Base-by-base conservation (phyloP, 2,329 filamentous ascomycete species). In the Davidsoniella eucalypti region DNA sequence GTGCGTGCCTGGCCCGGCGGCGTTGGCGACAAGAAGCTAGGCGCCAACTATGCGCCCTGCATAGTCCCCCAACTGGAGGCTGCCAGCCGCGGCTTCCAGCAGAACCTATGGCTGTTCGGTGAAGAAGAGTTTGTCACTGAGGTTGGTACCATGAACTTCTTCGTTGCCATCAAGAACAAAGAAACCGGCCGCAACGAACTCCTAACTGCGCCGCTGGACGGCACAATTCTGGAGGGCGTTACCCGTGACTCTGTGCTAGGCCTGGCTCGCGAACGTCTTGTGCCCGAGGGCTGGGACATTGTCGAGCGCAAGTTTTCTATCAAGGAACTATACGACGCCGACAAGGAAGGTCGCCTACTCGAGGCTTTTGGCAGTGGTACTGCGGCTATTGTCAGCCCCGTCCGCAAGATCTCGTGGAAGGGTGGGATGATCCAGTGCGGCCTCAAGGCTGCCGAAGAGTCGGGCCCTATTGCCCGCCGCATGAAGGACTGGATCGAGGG, bases 61-160 rank as follows among this genome's bases (percentile, higher is more conserved):
- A 90, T 98, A 60, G 72, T 96, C n/a, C 92, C 92, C 16, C 92
- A 98, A 69, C 77, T 92, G 60, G 78, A 94, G 67, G 92, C 92
- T 40, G 87, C 87, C 43, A 84, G 80, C 65, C 79, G 87, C 51
- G 92, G 92, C 18, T 94, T 88, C 75, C 90, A 96, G 69, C 92
- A 98, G 71, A 98, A 96, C 67, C 74, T 98, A 49, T 98, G 92
- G 92, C 71, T 98, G 29, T 98, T 96, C 62, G 88, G 88, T 41
- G 82, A 93, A 61, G 87, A 96, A 66, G 87, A 96, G 65, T 94
- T 82, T 61, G 82, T 96, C 52, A 98, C 92, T 44, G 92, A 98
- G 67, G 92, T 95, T 51, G 92, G 92, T 60, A 96, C 92, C 52
- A 98, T 98, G 92, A 98, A 98, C 69, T 80, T 98, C 64, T 98